Evolutionary conservation across 2,329 filamentous ascomycete genomes (phyloP), one percentile per base, ranked within the genome.

Genomic region (Diaporthe amygdali): DNA sequence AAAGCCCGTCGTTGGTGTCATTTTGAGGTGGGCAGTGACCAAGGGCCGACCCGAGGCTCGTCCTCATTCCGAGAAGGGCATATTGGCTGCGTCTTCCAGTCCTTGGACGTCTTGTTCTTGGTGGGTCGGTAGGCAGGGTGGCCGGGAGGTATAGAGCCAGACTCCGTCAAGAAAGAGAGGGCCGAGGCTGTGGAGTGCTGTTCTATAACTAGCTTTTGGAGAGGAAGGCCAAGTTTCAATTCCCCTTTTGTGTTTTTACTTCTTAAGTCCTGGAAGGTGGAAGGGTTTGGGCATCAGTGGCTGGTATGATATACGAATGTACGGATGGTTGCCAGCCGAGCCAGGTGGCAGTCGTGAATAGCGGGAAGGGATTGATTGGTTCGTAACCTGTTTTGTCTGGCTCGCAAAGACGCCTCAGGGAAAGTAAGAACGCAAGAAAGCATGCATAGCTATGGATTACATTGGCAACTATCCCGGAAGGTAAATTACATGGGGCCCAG

Each of bases 271-370:
- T 46, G 49, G 51, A 34, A 54, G 68, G 68, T 44, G 55, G 54
- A 41, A 67, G 69, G 41, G n/a, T n/a, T 37, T 56, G 61, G 69
- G 25, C 52, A 64, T 69, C 25, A 41, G 46, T 37, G 52, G 61
- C 41, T 72, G 59, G 51, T 56, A 72, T 72, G 68, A 72, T 70
- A 72, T 70, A 70, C 68, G 68, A 72, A 9, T 56, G 47, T 66
- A 70, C 46, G 68, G 52, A 54, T 61, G 30, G 54, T 32, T 63
- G 25, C 44, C 27, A 54, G 39, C 52, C 51, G 37, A 34, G 30
- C 51, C 30, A 25, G 25, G 37, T 55, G 52, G 52, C 46, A 52
- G 69, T 34, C 51, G 51, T 47, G 37, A 68, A 44, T 37, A 44
- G 54, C 17, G 54, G 64, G 44, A 63, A 44, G 34, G 52, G 52